Evolutionary conservation across 768 basidiomycete genomes (phyloP).

Genomic region (Rhizopogon vinicolor): DNA sequence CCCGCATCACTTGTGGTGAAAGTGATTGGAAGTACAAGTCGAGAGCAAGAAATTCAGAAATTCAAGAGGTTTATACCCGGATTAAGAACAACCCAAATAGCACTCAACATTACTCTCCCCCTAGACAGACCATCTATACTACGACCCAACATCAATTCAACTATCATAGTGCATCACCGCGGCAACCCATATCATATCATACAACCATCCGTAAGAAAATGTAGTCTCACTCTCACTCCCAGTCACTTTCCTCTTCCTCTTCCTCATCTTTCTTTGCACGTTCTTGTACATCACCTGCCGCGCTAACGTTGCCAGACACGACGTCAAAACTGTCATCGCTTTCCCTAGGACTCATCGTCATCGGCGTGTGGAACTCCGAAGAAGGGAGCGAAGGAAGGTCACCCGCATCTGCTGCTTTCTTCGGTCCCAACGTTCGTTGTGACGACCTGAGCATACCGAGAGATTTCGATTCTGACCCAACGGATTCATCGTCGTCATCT

Average conservation of each 20-base stretch:
- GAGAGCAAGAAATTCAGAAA: too few species aligned
- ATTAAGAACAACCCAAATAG: conserved; percentile 5
- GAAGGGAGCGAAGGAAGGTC: conserved; percentile 23
- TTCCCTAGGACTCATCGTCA: conserved; percentile 42
- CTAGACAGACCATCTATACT: too few species aligned
- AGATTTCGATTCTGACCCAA: conserved; percentile 10
- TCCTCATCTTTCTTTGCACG: conserved; percentile 32
- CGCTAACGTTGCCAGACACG: conserved; percentile 50
- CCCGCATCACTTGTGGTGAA: conserved; percentile 16
- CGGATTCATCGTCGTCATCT: conserved; percentile 78
- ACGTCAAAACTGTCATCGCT: conserved; percentile 69
- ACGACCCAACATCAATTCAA: too few species aligned
- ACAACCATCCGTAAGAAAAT: conserved; percentile 4
- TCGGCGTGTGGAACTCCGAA: conserved; percentile 31
- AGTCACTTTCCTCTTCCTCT: conserved; percentile 44
- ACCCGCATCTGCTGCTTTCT: conserved; percentile 11
- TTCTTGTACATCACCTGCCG: conserved; percentile 24
- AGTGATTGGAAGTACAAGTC: not conserved
- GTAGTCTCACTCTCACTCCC: conserved; percentile 49
- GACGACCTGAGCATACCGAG: conserved; percentile 9
- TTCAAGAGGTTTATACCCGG: not conserved
- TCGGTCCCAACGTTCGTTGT: conserved; percentile 21
- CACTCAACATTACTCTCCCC: not conserved
- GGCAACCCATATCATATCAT: conserved; percentile 15
- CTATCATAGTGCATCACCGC: too few species aligned